These are phyloP conservation scores for Dipodascopsis uninucleata DNA, from an alignment of 805 yeast genomes.

Conservation along the genomic window DNA sequence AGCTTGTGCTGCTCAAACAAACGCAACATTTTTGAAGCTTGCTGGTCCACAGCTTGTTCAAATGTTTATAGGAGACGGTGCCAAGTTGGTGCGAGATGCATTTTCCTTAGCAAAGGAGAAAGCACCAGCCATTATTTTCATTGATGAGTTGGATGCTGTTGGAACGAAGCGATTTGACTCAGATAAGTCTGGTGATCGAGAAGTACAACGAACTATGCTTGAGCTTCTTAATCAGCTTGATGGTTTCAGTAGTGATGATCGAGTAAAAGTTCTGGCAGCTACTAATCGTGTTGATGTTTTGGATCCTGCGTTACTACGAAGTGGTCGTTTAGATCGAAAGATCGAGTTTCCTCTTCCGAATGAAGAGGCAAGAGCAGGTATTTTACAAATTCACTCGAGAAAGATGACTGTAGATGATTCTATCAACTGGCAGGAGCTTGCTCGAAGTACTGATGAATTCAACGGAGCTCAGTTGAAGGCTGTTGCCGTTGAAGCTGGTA, in stretches of 20 bases:
- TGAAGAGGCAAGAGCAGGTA: slow-evolving; percentile 90
- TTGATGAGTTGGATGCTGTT: slow-evolving; percentile 97
- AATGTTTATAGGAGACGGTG: slow-evolving; percentile 99
- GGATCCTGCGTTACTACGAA: slow-evolving; percentile 97
- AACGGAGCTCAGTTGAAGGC: slow-evolving; percentile 99
- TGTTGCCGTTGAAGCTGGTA: slow-evolving; percentile 98
- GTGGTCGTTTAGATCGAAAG: slow-evolving; percentile 96
- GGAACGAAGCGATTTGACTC: slow-evolving; percentile 98
- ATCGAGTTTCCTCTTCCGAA: slow-evolving; percentile 97
- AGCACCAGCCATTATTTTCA: slow-evolving; percentile 96
- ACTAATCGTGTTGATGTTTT: slow-evolving; percentile 96
- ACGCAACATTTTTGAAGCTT: slow-evolving; percentile 91
- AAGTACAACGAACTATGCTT: slow-evolving; percentile 98
- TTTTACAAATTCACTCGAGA: slow-evolving; percentile 93
- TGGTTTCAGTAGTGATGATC: slow-evolving; percentile 95
- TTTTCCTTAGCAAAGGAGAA: slow-evolving; percentile 96
- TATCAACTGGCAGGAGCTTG: slow-evolving; percentile 97
- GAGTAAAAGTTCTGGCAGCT: slow-evolving; percentile 96
- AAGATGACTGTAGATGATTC: slow-evolving; percentile 90
- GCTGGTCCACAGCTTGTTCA: slow-evolving; percentile 99
- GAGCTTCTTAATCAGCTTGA: slow-evolving; percentile 95
- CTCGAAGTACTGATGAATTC: slow-evolving; percentile 96
- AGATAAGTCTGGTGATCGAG: slow-evolving; percentile 95
- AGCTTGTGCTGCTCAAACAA: slow-evolving; percentile 98
- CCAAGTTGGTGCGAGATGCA: slow-evolving; percentile 94